Conservation (phyloP, 306 rosid genomes). For the Quercus bicolor region DNA sequence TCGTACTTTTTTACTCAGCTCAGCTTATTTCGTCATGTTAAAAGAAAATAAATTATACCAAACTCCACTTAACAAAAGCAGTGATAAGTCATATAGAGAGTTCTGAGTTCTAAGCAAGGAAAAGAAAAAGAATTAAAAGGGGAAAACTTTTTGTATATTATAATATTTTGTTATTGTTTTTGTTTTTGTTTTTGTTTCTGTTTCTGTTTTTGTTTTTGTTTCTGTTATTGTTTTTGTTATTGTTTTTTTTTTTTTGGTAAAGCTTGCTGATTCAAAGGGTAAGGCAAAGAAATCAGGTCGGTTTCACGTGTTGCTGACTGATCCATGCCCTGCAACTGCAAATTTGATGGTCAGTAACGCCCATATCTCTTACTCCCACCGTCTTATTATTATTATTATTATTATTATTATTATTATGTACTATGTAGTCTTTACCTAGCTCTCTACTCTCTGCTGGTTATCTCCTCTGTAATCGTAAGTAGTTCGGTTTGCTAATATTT, state of each 20-base stretch:
- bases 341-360: constrained; percentile 14
- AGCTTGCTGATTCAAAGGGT: not conserved
- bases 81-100: too few relatives aligned
- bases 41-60: too few relatives aligned
- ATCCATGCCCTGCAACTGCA: constrained; percentile 19
- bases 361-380: constrained; percentile 4
- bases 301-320: constrained; percentile 3
- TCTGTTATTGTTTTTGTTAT: not conserved
- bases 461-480: not conserved
- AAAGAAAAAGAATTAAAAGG: too few relatives aligned
- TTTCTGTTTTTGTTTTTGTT: too few relatives aligned
- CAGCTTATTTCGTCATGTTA: too few relatives aligned
- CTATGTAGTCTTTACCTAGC: not conserved
- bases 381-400: not conserved
- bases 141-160: too few relatives aligned
- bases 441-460: not conserved
- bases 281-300: not conserved
- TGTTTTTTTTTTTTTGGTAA: not conserved
- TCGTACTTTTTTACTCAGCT: too few relatives aligned
- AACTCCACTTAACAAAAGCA: too few relatives aligned
- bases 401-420: too few relatives aligned
- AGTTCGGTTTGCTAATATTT: not conserved
- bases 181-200: not conserved
- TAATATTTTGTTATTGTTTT: too few relatives aligned
- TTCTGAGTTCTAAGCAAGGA: too few relatives aligned